Base-by-base conservation (phyloP, 345 rosid genomes). In the Arabis alpina region DNA sequence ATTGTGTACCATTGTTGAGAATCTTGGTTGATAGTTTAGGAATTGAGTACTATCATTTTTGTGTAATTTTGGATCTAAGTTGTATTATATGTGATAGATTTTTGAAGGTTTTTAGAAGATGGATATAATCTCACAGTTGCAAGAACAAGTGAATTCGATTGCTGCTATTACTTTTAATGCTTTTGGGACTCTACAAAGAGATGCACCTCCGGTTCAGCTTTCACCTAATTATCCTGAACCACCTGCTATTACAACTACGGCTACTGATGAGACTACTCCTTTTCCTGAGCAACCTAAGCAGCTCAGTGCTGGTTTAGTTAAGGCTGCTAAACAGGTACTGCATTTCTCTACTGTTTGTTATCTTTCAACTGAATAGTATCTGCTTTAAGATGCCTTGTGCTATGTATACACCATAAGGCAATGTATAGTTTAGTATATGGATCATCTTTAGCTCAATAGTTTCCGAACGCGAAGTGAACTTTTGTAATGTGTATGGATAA, bases 41-140 rank as follows among this genome's bases (percentile, higher is more conserved):
- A n/a, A n/a, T n/a, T n/a, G n/a, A n/a, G n/a, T n/a, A n/a, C n/a
- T n/a, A n/a, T n/a, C n/a, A n/a, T n/a, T n/a, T 9, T 50, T 13
- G 27, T 34, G 12, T 19, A 13, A 32, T 48, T 48, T 30, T 10
- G 58, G 0, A 16, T 51, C 39, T 1, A 53, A 23, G 58, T 6
- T 36, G 39, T 36, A 2, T 6, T 36, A 7, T 36, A 6, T 36
- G 23, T 36, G 39, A 36, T 36, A 36, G 73, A 10, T 57, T 8
- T n/a, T n/a, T n/a, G n/a, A n/a, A n/a, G n/a, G n/a, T n/a, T n/a
- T n/a, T 56, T 42, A 4, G 23, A 53, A 77, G 77, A 91, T 94
- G 97, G 97, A 89, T 71, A 83, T 91, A 74, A 94, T 94, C 5
- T 89, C 96, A 28, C 99, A 94, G 78, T 82, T 94, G 64, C 97